Conservation (phyloP, 176 grass and related monocot genomes). For the barley (Hordeum vulgare) region MorexV3_pseudomolecules_assembly NC_058520.1:438097402-438097901, state of each 20-base stretch:
- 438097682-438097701: slow-evolving; percentile 54
- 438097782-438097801: slow-evolving; percentile 34
- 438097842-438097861: slow-evolving; percentile 48
- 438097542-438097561: slow-evolving; percentile 1
- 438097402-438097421: too few relatives aligned
- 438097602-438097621: slow-evolving; percentile 27
- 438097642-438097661: slow-evolving; percentile 41
- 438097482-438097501: slow-evolving; percentile 8
- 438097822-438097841: slow-evolving; percentile 57
- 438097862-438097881: slow-evolving; percentile 28
- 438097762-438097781: slow-evolving; percentile 29
- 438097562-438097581: not conserved
- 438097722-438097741: slow-evolving; percentile 56
- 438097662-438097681: slow-evolving; percentile 11
- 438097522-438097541: slow-evolving; percentile 24
- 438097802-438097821: slow-evolving; percentile 43
- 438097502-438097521: not conserved
- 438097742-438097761: slow-evolving; percentile 51
- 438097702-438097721: slow-evolving; percentile 62
- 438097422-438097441: too few relatives aligned
- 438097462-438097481: not conserved
- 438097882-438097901: slow-evolving; percentile 21
- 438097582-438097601: slow-evolving; percentile 5
- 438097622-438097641: slow-evolving; percentile 34
- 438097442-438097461: too few relatives aligned